Evolutionary conservation across 192 early-diverging fungal species (phyloP), one percentile per base, ranked within the genome.

Genomic region (Podila clonocystis): DNA sequence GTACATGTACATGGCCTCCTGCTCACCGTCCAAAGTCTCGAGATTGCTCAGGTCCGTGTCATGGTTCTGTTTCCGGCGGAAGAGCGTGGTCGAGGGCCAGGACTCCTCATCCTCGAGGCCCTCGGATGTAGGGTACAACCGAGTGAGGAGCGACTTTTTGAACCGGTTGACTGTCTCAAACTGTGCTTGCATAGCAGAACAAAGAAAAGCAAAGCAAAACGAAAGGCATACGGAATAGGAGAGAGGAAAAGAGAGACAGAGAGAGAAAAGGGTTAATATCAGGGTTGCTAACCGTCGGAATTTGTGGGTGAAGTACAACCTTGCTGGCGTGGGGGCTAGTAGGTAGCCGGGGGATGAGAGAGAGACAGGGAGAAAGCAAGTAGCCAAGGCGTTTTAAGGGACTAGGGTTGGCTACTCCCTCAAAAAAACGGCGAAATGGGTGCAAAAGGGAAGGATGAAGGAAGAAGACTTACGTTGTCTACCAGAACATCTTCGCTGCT

Each of bases 1-100:
- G 65, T 72, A 73, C 77, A 80, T 80, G 49, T 80, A 80, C 63
- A 80, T 22, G 2, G 77, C 77, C 20, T 80, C 77, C 48, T 80
- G 77, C 31, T 80, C 77, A 9, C 77, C 70, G 1, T 80, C 77
- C 19, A 80, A 64, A 3, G 70, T 30, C 58, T 80, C 77, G 26
- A 65, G 59, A 36, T 9, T 36, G 28, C 59, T 20, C 59, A 30
- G 68, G 1, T 50, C 75, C n/a, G 29, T 22, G 7, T 72, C 67
- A 1, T 34, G 26, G 36, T 22, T 45, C 48, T 65, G 24, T 24
- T 9, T 65, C 29, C 24, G 72, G 26, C 77, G 41, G 49, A 65
- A 80, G 2, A 80, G 63, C 3, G 50, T 60, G 41, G 72, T 49
- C 45, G 68, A 70, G 5, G 77, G 67, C 77, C 77, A 80, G 28